phyloP scores from a whole-genome alignment of 73 alveolate species.

The Tetrahymena elliotti region DNA sequence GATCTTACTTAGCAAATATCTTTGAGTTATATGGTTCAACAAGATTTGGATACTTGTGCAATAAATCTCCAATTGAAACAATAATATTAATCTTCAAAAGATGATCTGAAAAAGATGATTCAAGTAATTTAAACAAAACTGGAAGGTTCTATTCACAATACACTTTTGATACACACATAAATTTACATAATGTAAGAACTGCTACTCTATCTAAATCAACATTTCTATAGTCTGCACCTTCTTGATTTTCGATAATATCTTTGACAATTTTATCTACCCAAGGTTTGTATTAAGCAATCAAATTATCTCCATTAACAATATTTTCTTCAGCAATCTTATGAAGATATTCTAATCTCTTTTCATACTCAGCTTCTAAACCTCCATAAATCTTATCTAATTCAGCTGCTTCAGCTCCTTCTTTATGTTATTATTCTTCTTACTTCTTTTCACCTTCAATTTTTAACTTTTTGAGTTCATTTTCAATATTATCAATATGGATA shows the following conservation, averaged over 20 bases:
- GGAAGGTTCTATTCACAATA: constrained; percentile 11
- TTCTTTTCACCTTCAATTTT: constrained; percentile 24
- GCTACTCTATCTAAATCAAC: constrained; percentile 10
- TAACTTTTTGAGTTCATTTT: constrained; percentile 4
- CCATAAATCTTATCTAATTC: constrained; percentile 35
- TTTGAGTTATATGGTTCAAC: background rate
- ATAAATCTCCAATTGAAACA: constrained; percentile 15
- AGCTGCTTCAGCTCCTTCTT: background rate
- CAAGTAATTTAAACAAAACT: background rate
- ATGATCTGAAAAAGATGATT: constrained; percentile 18
- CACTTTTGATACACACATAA: constrained; percentile 16
- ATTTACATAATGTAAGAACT: constrained; percentile 24
- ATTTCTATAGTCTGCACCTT: background rate
- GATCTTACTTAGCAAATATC: background rate
- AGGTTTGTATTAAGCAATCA: constrained; percentile 9
- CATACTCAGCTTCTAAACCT: constrained; percentile 36
- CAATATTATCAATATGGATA: constrained; percentile 9
- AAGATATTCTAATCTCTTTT: constrained; percentile 2
- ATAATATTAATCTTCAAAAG: constrained; percentile 22
- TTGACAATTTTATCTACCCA: constrained; percentile 11
- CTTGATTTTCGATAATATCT: background rate
- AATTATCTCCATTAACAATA: background rate
- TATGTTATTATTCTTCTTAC: constrained; percentile 1
- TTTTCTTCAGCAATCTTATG: background rate
- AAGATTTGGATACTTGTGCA: constrained; percentile 27